These are phyloP conservation scores for Monilinia vaccinii-corymbosi DNA, from an alignment of 2,329 filamentous ascomycete genomes.

Conservation along the genomic window DNA sequence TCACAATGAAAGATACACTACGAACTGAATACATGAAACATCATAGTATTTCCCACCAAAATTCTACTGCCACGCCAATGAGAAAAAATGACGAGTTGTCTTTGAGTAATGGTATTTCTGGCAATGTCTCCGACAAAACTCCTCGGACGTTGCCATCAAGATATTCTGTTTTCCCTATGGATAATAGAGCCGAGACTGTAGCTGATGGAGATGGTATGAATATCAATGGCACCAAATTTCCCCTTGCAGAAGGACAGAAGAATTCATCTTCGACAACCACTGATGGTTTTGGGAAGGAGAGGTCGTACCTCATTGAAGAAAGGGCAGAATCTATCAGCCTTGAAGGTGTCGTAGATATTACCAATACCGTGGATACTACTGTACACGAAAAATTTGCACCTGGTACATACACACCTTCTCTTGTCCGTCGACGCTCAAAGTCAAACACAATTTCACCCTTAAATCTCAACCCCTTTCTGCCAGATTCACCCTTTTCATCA, in stretches of 20 bases:
- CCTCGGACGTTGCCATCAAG: constrained; percentile 2
- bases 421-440: constrained; percentile 1
- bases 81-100: background rate
- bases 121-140: background rate
- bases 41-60: background rate
- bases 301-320: background rate
- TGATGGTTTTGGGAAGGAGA: background rate
- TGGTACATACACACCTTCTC: constrained; percentile 20
- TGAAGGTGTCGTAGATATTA: constrained; percentile 23
- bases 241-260: background rate
- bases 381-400: constrained; percentile 22
- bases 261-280: background rate
- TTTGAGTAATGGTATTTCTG: background rate
- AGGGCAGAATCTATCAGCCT: constrained; percentile 13
- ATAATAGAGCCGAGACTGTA: background rate
- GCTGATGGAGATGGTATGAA: background rate
- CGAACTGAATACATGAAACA: background rate
- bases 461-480: constrained; percentile 1
- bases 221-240: background rate
- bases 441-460: constrained; percentile 3
- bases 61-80: background rate
- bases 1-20: background rate
- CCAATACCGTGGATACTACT: constrained; percentile 25
- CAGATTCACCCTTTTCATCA: constrained; percentile 4
- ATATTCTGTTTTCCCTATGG: background rate